phyloP scores from a whole-genome alignment of 305 asterid genomes.

The Lippia alba region DNA sequence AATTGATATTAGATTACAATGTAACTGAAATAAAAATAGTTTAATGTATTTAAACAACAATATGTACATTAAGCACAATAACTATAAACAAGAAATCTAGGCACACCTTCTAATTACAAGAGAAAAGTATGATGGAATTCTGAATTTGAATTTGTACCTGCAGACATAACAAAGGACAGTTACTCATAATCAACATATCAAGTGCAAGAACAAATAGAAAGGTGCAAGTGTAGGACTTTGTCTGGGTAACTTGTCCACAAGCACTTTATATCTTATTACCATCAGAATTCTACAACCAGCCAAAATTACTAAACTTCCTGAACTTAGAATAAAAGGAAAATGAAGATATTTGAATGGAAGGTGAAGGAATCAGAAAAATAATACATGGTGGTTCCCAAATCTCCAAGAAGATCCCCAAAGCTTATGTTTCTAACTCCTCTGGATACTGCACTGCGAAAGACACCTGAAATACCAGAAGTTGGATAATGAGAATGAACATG shows the following conservation, averaged over 20 bases:
- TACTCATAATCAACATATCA: conserved; percentile 26
- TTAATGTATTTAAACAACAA: conserved; percentile 11
- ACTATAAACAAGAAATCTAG: not conserved
- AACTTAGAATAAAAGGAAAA: conserved; percentile 13
- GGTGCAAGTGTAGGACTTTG: conserved; percentile 20
- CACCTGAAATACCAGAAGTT: conserved; percentile 54
- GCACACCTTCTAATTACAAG: conserved; percentile 89
- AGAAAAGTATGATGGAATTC: conserved; percentile 91
- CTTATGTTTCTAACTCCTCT: conserved; percentile 85
- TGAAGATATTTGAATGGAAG: conserved; percentile 33
- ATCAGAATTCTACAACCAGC: conserved; percentile 19
- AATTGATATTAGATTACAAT: conserved; percentile 12
- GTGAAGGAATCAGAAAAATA: conserved; percentile 35
- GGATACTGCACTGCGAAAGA: conserved; percentile 81
- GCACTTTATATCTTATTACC: conserved; percentile 12
- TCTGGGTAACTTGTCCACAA: conserved; percentile 19
- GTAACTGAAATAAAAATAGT: conserved; percentile 24
- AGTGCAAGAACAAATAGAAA: conserved; percentile 2
- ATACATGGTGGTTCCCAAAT: conserved; percentile 92
- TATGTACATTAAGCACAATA: conserved; percentile 11
- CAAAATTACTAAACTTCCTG: conserved; percentile 13
- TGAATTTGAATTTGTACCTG: conserved; percentile 97
- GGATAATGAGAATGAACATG: conserved; percentile 25
- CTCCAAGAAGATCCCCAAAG: conserved; percentile 90
- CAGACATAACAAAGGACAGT: conserved; percentile 30